A percentile compares a stretch with the other conserved stretches of the same genome.
Evolutionary conservation across 202 grass and related monocot genomes (phyloP).

Genomic region (Saccharum hybrid): DNA sequence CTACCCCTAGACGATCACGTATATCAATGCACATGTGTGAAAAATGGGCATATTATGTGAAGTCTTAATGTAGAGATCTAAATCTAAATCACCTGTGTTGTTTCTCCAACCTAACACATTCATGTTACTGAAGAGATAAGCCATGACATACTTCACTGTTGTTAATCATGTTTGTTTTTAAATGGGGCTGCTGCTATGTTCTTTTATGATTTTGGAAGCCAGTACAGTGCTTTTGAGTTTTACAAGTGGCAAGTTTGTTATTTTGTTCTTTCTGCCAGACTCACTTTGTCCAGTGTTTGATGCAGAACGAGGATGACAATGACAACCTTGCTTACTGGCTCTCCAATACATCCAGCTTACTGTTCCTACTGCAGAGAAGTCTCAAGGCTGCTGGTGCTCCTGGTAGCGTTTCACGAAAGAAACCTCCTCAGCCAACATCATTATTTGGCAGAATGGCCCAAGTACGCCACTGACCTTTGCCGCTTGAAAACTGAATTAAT

Average conservation of each 20-base stretch:
- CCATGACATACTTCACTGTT: not conserved
- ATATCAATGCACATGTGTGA: not conserved
- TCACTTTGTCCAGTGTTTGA: slow-evolving; percentile 39
- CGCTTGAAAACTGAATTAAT: not conserved
- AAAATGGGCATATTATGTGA: slow-evolving; percentile 1
- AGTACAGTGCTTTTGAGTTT: slow-evolving; percentile 32
- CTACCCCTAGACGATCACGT: too few species aligned
- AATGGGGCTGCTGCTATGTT: slow-evolving; percentile 24
- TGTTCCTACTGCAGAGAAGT: slow-evolving; percentile 91
- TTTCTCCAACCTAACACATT: slow-evolving; percentile 32
- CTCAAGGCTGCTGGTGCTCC: slow-evolving; percentile 83
- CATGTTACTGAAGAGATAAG: slow-evolving; percentile 10
- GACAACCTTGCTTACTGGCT: slow-evolving; percentile 94
- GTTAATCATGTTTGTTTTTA: slow-evolving; percentile 6
- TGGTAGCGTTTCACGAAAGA: slow-evolving; percentile 73
- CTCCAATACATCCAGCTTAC: slow-evolving; percentile 86
- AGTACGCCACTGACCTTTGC: slow-evolving; percentile 58
- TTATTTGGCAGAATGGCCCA: slow-evolving; percentile 97
- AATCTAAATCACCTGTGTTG: not conserved
- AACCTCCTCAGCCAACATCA: slow-evolving; percentile 86
- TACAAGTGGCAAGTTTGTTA: slow-evolving; percentile 18
- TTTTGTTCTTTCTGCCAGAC: not conserved
- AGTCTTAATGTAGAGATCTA: not conserved
- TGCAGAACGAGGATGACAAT: slow-evolving; percentile 87
- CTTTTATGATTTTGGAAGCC: not conserved